Base-by-base conservation (phyloP, 2,329 filamentous ascomycete genomes). In the Pezicula radicicola region DNA sequence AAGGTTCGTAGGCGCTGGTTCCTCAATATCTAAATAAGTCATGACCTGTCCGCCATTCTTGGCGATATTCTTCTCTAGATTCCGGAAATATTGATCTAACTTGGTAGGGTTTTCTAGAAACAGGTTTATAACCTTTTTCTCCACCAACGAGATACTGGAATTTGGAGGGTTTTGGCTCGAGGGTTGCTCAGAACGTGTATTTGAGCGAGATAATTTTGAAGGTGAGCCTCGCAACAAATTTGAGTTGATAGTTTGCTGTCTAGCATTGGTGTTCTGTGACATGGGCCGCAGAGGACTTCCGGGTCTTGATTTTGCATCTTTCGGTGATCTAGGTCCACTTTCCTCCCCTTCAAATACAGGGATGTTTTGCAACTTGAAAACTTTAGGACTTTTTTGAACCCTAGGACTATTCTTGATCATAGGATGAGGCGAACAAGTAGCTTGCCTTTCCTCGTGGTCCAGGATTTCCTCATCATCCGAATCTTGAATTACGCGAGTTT, bases 401-500 rank as follows among this genome's bases (percentile, higher is more conserved):
- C 46, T 40, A 21, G 60, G 55, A 30, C 36, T 54, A 10, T 57
- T 58, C 43, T 58, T 61, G n/a, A 53, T 36, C 18, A 49, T 15
- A 4, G 46, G n/a, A 6, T 35, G 46, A 35, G 58, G 56, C 16
- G 58, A 60, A 37, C 39, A 57, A 21, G 41, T 59, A 3, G 50
- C 50, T 30, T 27, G 49, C 27, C 46, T 51, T 16, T 61, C 58
- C 6, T 54, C 46, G 19, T 60, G 55, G 4, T 56, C 60, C 5
- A 60, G 21, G 4, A 52, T 41, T 6, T 63, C 61, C 10, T 68
- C 65, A 28, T 65, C 65, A 28, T 68, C 65, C 8, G 66, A 67
- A 54, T 68, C 65, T 47, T 60, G 51, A 37, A 68, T 60, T 15
- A 58, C 52, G 12, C 49, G 50, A 6, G 56, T 46, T 27, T 48